Percentiles rank a stretch among this genome's conserved stretches.
Conservation (phyloP, 2,329 filamentous ascomycete genomes). For the Amylocarpus encephaloides region DNA sequence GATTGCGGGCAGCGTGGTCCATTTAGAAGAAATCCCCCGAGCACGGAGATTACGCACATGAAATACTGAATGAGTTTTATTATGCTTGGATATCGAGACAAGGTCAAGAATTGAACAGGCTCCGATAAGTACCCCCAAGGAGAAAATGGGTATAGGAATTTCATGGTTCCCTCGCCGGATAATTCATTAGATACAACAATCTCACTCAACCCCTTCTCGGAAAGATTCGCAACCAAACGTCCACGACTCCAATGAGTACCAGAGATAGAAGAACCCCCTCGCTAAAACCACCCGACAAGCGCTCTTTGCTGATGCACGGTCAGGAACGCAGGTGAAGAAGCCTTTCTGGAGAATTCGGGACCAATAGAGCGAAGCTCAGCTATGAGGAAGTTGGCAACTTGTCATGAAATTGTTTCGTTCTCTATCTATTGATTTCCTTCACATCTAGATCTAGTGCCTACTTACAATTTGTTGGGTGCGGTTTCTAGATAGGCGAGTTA, state of each 20-base stretch:
- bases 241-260: background rate
- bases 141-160: too few species aligned
- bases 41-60: too few species aligned
- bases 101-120: too few species aligned
- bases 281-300: background rate
- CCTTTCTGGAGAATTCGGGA: slow-evolving; percentile 74
- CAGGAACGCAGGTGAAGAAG: slow-evolving; percentile 47
- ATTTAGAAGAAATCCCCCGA: too few species aligned
- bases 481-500: slow-evolving; percentile 39
- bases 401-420: background rate
- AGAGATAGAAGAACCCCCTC: background rate
- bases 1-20: too few species aligned
- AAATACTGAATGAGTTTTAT: too few species aligned
- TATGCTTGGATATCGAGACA: too few species aligned
- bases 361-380: slow-evolving; percentile 36
- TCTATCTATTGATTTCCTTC: slow-evolving; percentile 16
- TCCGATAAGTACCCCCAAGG: too few species aligned
- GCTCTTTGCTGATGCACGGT: background rate
- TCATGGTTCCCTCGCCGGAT: too few species aligned
- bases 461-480: slow-evolving; percentile 75
- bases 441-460: slow-evolving; percentile 24
- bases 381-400: background rate
- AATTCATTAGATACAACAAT: too few species aligned
- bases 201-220: background rate
- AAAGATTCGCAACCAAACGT: background rate